Percentiles rank a stretch among this genome's conserved stretches.
Conservation (phyloP, 2,329 filamentous ascomycete species). For the Hymenotorrendiella dingleyae region DNA sequence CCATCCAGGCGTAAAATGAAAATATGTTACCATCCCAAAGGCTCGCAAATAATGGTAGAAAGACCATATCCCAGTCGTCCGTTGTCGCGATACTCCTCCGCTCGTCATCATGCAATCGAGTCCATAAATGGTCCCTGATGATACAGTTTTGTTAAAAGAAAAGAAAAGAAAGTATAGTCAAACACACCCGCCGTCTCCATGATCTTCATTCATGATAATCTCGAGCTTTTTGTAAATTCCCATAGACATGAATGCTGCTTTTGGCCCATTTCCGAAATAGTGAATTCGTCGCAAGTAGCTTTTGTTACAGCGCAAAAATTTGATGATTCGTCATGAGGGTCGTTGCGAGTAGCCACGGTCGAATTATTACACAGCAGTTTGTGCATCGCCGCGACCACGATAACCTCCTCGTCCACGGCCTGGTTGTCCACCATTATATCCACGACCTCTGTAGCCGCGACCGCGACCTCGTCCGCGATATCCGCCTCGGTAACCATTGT, state of each 20-base stretch:
- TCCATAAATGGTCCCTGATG: slow-evolving; percentile 21
- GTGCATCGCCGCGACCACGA: slow-evolving; percentile 25
- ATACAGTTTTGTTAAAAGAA: slow-evolving; percentile 21
- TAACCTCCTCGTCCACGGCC: slow-evolving; percentile 26
- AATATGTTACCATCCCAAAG: not conserved
- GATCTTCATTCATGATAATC: not conserved
- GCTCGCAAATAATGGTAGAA: not conserved
- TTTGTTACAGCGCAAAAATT: slow-evolving; percentile 26
- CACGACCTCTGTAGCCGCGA: slow-evolving; percentile 32
- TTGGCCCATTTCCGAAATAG: slow-evolving; percentile 16
- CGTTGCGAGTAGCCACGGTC: not conserved
- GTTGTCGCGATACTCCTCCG: slow-evolving; percentile 17
- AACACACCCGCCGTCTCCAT: slow-evolving; percentile 4
- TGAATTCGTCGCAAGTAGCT: slow-evolving; percentile 19
- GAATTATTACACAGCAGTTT: slow-evolving; percentile 20
- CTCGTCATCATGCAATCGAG: slow-evolving; percentile 9
- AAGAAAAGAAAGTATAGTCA: slow-evolving; percentile 12
- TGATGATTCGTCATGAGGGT: slow-evolving; percentile 13
- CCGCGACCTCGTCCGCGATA: slow-evolving; percentile 71
- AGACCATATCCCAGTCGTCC: not conserved
- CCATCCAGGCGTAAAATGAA: not conserved
- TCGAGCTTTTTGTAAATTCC: not conserved
- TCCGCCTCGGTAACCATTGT: slow-evolving; percentile 68
- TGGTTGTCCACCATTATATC: slow-evolving; percentile 21
- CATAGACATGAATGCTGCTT: slow-evolving; percentile 13